Conservation (phyloP, 1,284 basidiomycete genomes). For the Sanghuangporus sanghuang region DNA sequence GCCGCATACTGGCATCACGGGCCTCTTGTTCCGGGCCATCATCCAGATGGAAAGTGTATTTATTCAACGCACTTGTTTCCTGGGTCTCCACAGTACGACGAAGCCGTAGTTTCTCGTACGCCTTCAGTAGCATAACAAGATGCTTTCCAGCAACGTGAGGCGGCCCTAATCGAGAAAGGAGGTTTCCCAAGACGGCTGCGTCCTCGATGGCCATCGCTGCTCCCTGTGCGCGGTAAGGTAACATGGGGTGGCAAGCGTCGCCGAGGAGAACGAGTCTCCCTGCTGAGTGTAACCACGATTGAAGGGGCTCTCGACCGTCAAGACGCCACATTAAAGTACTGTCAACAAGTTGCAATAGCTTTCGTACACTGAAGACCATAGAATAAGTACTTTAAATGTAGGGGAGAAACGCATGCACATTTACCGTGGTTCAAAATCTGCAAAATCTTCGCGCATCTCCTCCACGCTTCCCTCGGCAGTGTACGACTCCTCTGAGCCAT, state of each 20-base stretch:
- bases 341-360: conserved; percentile 40
- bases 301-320: conserved; percentile 41
- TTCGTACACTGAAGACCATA: conserved; percentile 34
- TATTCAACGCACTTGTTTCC: conserved; percentile 19
- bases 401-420: conserved; percentile 8
- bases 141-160: background rate
- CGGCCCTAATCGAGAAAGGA: conserved; percentile 41
- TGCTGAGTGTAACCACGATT: conserved; percentile 44
- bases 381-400: background rate
- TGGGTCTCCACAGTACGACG: conserved; percentile 18
- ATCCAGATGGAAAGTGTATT: conserved; percentile 21
- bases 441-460: conserved; percentile 39
- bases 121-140: conserved; percentile 15
- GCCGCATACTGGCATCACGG: conserved; percentile 21
- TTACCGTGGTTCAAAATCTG: conserved; percentile 40
- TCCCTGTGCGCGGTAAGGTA: conserved; percentile 67
- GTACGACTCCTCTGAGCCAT: conserved; percentile 8
- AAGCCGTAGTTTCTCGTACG: conserved; percentile 18
- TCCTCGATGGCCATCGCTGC: conserved; percentile 68
- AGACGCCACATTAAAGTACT: conserved; percentile 45
- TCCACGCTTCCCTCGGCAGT: conserved; percentile 26
- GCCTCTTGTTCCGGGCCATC: conserved; percentile 21
- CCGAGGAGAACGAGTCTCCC: conserved; percentile 46
- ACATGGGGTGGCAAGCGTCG: conserved; percentile 61
- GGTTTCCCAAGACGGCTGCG: conserved; percentile 53